These are phyloP conservation scores for Phytophthora meadii DNA, from an alignment of 352 stramenopile species.

Conservation along the genomic window DNA sequence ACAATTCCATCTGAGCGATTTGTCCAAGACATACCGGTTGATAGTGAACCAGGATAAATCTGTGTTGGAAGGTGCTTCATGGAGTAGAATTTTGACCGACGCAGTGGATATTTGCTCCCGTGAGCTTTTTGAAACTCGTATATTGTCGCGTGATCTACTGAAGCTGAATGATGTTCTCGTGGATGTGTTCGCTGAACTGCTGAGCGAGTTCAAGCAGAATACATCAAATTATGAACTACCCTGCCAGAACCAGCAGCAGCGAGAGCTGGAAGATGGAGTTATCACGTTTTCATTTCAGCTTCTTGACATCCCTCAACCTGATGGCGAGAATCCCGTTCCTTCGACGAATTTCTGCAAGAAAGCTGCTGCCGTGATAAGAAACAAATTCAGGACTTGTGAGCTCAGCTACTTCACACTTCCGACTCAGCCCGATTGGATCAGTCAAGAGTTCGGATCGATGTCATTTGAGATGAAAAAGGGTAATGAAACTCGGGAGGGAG, in stretches of 20 bases:
- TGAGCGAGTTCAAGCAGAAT: constrained; percentile 14
- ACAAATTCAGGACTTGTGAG: constrained; percentile 23
- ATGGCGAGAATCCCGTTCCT: not conserved
- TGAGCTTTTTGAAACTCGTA: constrained; percentile 34
- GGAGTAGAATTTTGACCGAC: constrained; percentile 14
- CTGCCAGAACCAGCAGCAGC: not conserved
- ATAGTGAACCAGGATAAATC: constrained; percentile 36
- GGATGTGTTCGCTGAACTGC: constrained; percentile 35
- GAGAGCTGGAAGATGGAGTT: constrained; percentile 3
- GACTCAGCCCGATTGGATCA: constrained; percentile 23
- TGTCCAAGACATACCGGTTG: constrained; percentile 36
- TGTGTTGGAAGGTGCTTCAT: constrained; percentile 19
- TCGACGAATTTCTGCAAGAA: constrained; percentile 10
- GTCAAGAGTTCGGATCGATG: constrained; percentile 21
- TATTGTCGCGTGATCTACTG: constrained; percentile 42
- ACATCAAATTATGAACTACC: not conserved
- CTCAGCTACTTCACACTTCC: constrained; percentile 29
- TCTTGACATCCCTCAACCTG: not conserved
- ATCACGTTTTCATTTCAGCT: constrained; percentile 5
- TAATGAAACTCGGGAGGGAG: not conserved
- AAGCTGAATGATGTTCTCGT: constrained; percentile 42
- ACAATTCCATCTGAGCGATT: constrained; percentile 28
- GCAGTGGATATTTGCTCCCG: constrained; percentile 17
- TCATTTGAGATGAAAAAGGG: constrained; percentile 7
- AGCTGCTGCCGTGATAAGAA: constrained; percentile 22